phyloP scores from a whole-genome alignment of 2,329 filamentous ascomycete species.

The Botrytis byssoidea region DNA sequence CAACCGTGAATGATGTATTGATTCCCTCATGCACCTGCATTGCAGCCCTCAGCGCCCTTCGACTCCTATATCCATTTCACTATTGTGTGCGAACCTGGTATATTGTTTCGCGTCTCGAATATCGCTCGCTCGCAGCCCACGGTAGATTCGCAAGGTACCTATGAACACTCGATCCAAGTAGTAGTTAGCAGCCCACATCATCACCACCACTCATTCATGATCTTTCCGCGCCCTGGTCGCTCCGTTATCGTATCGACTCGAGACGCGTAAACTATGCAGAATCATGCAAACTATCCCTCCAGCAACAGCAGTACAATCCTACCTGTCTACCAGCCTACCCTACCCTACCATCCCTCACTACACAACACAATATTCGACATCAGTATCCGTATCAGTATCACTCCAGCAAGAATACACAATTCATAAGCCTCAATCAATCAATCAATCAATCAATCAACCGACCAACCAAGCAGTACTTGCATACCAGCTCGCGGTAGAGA shows the following conservation, averaged over 20 bases:
- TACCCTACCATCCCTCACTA: not conserved
- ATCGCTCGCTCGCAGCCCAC: not conserved
- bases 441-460: no score
- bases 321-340: not conserved
- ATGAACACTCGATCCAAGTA: not conserved
- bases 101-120: not conserved
- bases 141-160: not conserved
- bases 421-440: no score
- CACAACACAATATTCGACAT: not conserved
- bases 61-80: not conserved
- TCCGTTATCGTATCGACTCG: not conserved
- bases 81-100: fast-evolving
- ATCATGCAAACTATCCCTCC: not conserved
- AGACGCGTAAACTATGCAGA: not conserved
- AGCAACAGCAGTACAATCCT: not conserved
- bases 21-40: not conserved
- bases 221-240: not conserved
- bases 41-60: no score
- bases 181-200: not conserved
- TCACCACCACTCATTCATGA: not conserved
- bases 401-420: not conserved
- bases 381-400: fast-evolving
- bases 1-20: not conserved
- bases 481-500: not conserved
- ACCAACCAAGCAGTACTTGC: no score